Evolutionary conservation across 2,329 filamentous ascomycete genomes (phyloP), one percentile per base, ranked within the genome.

Genomic region (Fusarium denticulatum): DNA sequence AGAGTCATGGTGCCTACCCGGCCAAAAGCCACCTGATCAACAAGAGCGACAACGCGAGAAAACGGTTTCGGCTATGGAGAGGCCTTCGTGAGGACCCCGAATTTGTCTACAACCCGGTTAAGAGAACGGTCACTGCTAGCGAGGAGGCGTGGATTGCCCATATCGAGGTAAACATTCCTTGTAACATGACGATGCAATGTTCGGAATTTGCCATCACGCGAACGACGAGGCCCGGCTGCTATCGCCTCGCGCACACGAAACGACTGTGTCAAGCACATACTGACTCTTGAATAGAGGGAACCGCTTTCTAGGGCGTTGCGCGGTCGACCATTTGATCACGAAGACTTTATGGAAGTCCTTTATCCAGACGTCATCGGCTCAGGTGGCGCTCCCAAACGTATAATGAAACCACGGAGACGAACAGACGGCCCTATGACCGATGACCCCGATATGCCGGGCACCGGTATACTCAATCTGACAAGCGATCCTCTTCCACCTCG

Each of bases 41-140:
- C 82, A 90, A 90, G 81, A 89, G 87, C 72, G 88, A 90, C 80
- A 90, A 90, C 79, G 88, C 88, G 67, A 85, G 88, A 57, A 90
- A 90, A 80, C 88, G 88, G 76, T 90, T 90, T 69, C 87, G 88
- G n/a, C 82, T 90, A 59, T 90, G 88, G 88, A 82, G 88, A 24
- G 88, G 88, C 28, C 79, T 90, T 73, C 83, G 88, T 30, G 88
- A 90, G 77, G 85, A 90, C 65, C 85, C 87, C 6, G 86, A 88
- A 18, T 90, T 90, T 65, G 78, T 85, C 7, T 90, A 90, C 75
- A 88, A 89, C 69, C 81, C 84, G 10, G 79, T 80, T 30, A 84
- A 85, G 15, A 83, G 83, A 72, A 89, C 85, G 22, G 87, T 90
- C 36, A 87, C 85, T 16, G 88, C 87, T 12, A 86, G 83, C 36